phyloP scores from a whole-genome alignment of 2,329 filamentous ascomycete species.

The Hortaea sp. region DNA sequence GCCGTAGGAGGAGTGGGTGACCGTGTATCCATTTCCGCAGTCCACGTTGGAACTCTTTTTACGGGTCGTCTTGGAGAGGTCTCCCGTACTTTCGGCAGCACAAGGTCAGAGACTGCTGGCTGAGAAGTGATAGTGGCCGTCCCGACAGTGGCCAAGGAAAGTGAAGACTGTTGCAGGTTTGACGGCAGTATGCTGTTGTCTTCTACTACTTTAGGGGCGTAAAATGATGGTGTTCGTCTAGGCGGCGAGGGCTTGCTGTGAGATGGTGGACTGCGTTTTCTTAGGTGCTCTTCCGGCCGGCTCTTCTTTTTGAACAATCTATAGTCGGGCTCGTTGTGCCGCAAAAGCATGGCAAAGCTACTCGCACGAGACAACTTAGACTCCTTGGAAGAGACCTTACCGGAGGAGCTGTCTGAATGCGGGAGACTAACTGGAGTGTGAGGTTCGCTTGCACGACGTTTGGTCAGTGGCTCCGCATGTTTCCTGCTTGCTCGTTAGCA shows the following conservation, averaged over 20 bases:
- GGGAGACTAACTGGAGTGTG: background rate
- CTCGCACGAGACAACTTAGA: constrained; percentile 11
- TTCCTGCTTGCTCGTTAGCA: background rate
- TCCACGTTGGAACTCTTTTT: too few species aligned
- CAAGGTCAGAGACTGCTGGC: too few species aligned
- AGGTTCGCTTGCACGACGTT: background rate
- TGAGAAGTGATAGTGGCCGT: too few species aligned
- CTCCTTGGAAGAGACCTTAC: background rate
- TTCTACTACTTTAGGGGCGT: constrained; percentile 19
- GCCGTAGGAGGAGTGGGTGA: too few species aligned
- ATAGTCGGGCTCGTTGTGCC: constrained; percentile 13
- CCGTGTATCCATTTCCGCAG: too few species aligned
- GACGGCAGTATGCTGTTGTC: constrained; percentile 8
- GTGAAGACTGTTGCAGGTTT: too few species aligned
- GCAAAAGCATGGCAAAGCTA: constrained; percentile 18
- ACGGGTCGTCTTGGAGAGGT: too few species aligned
- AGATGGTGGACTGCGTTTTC: constrained; percentile 5
- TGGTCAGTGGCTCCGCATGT: background rate
- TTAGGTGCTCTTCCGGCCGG: constrained; percentile 17
- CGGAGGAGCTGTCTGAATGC: background rate
- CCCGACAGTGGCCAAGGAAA: too few species aligned
- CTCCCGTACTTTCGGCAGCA: too few species aligned
- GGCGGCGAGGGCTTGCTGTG: background rate
- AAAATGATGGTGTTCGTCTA: constrained; percentile 15
- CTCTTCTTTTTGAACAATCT: constrained; percentile 19